Conservation (phyloP, 139 green algal species). For the Auxenochlorella pyrenoidosa region DNA sequence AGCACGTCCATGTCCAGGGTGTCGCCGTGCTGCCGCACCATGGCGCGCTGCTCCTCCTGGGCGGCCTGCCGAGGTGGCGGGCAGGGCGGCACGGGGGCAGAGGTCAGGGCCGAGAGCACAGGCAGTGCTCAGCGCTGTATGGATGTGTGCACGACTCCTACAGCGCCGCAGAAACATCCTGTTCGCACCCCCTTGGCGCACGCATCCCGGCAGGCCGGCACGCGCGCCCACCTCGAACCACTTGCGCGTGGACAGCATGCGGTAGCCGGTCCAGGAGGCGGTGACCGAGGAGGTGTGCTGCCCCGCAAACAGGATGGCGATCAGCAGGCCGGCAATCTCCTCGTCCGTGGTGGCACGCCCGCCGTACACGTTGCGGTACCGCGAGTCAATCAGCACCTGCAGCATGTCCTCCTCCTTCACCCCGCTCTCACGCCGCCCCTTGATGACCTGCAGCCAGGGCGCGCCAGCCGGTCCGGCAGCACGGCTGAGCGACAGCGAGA, state of each 20-base stretch:
- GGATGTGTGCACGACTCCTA: too few relatives aligned
- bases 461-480: neutral
- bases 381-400: slow-evolving; percentile 94
- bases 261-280: slow-evolving; percentile 86
- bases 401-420: slow-evolving; percentile 92
- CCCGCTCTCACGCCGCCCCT: slow-evolving; percentile 66
- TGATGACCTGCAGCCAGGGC: slow-evolving; percentile 69
- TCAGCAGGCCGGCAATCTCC: slow-evolving; percentile 98
- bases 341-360: slow-evolving; percentile 86
- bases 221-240: slow-evolving; percentile 6
- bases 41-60: slow-evolving; percentile 79
- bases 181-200: neutral
- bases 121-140: too few relatives aligned
- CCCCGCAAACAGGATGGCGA: slow-evolving; percentile 96
- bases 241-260: slow-evolving; percentile 71
- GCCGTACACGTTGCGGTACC: slow-evolving; percentile 82
- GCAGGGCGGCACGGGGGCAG: neutral
- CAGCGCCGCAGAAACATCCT: neutral
- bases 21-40: slow-evolving; percentile 79
- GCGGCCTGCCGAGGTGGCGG: slow-evolving; percentile 38
- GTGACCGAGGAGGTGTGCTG: slow-evolving; percentile 98
- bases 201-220: neutral
- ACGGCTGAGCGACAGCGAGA: too few relatives aligned
- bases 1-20: slow-evolving; percentile 87
- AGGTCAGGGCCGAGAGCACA: too few relatives aligned